phyloP scores from a whole-genome alignment of 2,329 filamentous ascomycete species.

The Cordyceps cicadae region DNA sequence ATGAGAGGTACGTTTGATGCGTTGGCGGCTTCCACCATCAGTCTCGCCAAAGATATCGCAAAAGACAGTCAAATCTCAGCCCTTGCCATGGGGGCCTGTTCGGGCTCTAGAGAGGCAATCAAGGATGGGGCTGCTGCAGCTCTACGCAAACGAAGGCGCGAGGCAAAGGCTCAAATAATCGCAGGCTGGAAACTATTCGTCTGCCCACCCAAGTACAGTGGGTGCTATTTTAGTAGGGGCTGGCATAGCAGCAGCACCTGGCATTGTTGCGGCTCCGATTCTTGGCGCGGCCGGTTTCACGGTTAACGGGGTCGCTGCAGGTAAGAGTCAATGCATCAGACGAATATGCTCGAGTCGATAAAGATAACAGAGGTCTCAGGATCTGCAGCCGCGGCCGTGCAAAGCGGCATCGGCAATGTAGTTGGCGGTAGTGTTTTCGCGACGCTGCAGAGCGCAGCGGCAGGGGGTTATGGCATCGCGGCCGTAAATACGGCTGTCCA shows the following conservation, averaged over 20 bases:
- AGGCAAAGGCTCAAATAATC: neutral
- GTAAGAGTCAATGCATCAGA: neutral
- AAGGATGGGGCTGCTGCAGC: too few species aligned
- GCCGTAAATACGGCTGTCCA: neutral
- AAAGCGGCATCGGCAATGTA: neutral
- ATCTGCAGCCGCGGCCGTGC: neutral
- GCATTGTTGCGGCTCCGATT: neutral
- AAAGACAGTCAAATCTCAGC: too few species aligned
- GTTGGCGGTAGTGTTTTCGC: neutral
- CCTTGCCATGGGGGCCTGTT: too few species aligned
- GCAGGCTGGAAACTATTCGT: neutral
- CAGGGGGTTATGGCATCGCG: neutral
- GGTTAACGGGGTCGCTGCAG: neutral
- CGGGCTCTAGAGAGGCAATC: too few species aligned
- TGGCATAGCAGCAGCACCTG: neutral
- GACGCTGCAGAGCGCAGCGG: neutral
- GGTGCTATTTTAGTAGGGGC: neutral
- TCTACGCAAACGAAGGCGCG: neutral
- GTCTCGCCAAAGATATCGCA: too few species aligned
- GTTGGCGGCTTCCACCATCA: too few species aligned
- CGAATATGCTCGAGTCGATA: neutral
- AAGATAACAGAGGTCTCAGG: neutral
- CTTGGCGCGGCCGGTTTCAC: neutral
- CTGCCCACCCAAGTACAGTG: neutral
- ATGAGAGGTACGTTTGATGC: too few species aligned